Base-by-base conservation (phyloP, 2,329 filamentous ascomycete species). In the Xylaria sp. region DNA sequence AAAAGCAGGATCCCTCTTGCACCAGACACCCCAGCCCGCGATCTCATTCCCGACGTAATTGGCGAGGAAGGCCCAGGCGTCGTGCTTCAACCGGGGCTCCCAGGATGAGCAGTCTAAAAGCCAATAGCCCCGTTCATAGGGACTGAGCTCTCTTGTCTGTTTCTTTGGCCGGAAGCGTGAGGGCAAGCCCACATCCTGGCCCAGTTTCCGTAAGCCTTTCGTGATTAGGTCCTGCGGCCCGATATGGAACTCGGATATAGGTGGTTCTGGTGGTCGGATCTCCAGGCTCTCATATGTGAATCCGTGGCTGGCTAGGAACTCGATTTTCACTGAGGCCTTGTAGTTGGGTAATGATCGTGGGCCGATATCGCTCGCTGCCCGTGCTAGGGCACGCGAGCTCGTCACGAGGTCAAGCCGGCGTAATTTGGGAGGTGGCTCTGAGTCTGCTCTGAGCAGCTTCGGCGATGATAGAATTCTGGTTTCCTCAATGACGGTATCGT, bases 41-140 rank as follows among this genome's bases (percentile, higher is more conserved):
- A 83, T 80, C 0, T 89, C 89, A 30, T 81, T 82, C 6, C 81
- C 81, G 39, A 97, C 80, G 57, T 88, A 87, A 18, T 89, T 85
- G 6, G 82, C 82, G 28, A 94, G 80, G 59, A 86, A 89, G 0
- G 80, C 78, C 91, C 92, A 94, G 8, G 89, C 84, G 2, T 83
- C 80, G 18, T 81, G 77, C 58, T 87, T 85, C 4, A 84, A 74
- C 0, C 79, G 77, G 0, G 76, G 60, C 0, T 80, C 76, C 91
- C 91, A 93, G 0, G 72, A 59, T 0, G 79, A 75, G 71, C 86
- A 89, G 70, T 89, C 82, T 4, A 97, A 74, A 2, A 83, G 78
- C 94, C 94, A 97, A 78, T 92, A 89, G 0, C 94, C 94, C 18
- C 94, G 85, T 77, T 97, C 93, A 43, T 91, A 86, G 0, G 80